These are phyloP conservation scores for Pseudozyma sp. DNA, from an alignment of 1,284 basidiomycete species.

Conservation along the genomic window DNA sequence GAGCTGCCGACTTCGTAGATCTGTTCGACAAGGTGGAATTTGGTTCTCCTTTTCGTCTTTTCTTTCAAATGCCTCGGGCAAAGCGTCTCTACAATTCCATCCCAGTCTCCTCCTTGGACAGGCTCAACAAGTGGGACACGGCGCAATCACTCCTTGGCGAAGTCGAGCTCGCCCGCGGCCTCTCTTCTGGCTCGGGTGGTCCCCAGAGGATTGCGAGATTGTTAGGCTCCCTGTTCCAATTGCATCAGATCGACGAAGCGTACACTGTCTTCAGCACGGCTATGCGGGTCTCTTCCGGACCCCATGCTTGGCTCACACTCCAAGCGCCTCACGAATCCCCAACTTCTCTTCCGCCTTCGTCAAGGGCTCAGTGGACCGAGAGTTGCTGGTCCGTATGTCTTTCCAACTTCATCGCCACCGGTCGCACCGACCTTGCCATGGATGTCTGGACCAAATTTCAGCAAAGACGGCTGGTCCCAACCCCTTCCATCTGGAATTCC, in stretches of 20 bases:
- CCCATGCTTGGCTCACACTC: slow-evolving; percentile 20
- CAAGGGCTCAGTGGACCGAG: slow-evolving; percentile 49
- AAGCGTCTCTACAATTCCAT: slow-evolving; percentile 24
- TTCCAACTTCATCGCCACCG: slow-evolving; percentile 44
- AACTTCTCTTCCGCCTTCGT: background rate
- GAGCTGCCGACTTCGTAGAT: slow-evolving; percentile 16
- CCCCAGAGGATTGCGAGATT: slow-evolving; percentile 53
- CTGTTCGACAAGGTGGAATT: slow-evolving; percentile 50
- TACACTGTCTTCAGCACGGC: slow-evolving; percentile 41
- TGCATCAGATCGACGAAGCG: slow-evolving; percentile 32
- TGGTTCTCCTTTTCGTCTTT: slow-evolving; percentile 52
- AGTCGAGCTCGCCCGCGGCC: slow-evolving; percentile 52
- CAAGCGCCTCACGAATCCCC: background rate
- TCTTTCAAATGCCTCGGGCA: slow-evolving; percentile 40
- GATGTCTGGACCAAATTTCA: slow-evolving; percentile 49
- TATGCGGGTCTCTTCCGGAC: slow-evolving; percentile 30
- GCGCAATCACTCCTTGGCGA: slow-evolving; percentile 19
- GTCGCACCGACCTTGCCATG: slow-evolving; percentile 47
- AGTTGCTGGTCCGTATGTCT: slow-evolving; percentile 56
- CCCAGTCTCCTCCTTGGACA: background rate
- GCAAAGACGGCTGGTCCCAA: slow-evolving; percentile 19
- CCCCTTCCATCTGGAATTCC: slow-evolving; percentile 53
- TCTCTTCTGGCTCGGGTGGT: slow-evolving; percentile 48
- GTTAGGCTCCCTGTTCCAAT: slow-evolving; percentile 48
- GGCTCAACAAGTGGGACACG: slow-evolving; percentile 4